Evolutionary conservation across 2,329 filamentous ascomycete species (phyloP).

Genomic region (Alternaria longipes): DNA sequence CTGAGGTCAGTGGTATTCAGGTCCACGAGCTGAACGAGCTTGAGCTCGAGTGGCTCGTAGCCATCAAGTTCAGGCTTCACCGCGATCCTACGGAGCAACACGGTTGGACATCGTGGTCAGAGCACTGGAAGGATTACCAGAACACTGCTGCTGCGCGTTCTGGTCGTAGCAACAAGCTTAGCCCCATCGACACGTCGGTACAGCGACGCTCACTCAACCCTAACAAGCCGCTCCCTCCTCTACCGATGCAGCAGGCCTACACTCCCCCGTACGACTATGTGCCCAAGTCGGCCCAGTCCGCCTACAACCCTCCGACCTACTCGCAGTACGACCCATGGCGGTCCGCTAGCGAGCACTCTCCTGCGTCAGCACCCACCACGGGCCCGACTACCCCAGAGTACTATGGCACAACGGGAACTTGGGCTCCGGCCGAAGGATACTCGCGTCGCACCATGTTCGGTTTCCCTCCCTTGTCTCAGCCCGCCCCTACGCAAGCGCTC

Average conservation of each 20-base stretch:
- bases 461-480: constrained; percentile 50
- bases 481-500: constrained; percentile 54
- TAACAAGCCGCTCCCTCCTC: constrained; percentile 57
- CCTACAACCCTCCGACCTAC: constrained; percentile 49
- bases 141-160: constrained; percentile 56
- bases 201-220: constrained; percentile 59
- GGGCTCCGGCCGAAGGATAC: constrained; percentile 58
- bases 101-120: constrained; percentile 72
- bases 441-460: constrained; percentile 55
- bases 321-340: constrained; percentile 55
- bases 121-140: constrained; percentile 73
- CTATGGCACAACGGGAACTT: constrained; percentile 57
- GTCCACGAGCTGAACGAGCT: constrained; percentile 84
- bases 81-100: constrained; percentile 82
- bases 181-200: constrained; percentile 72
- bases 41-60: constrained; percentile 86
- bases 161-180: constrained; percentile 57
- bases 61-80: constrained; percentile 85
- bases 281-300: constrained; percentile 48
- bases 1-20: constrained; percentile 89
- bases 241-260: constrained; percentile 54
- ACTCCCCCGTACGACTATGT: constrained; percentile 46
- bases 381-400: constrained; percentile 65
- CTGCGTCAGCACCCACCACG: constrained; percentile 64
- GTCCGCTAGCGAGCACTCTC: constrained; percentile 57